Conservation (phyloP, 1,284 basidiomycete genomes). For the Schizophyllum commune region DNA sequence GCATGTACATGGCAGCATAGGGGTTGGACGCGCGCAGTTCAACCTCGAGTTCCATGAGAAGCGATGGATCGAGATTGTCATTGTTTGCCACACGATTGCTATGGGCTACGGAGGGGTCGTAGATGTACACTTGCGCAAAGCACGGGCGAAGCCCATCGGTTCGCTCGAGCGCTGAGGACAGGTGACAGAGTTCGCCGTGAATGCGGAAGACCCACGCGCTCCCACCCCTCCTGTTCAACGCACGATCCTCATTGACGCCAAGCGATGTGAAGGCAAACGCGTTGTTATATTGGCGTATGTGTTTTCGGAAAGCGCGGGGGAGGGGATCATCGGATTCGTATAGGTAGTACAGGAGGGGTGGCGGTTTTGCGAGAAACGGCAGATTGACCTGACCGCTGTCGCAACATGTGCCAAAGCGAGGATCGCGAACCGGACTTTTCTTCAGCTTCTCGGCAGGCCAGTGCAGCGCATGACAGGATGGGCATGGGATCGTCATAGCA, state of each 20-base stretch:
- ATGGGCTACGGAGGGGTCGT: slow-evolving; percentile 19
- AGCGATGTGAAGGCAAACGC: slow-evolving; percentile 11
- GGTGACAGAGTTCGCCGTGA: slow-evolving; percentile 22
- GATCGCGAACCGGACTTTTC: too few species aligned
- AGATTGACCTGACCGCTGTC: too few species aligned
- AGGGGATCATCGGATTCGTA: too few species aligned
- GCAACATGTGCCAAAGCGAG: too few species aligned
- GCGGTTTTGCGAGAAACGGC: too few species aligned
- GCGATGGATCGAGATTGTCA: slow-evolving; percentile 13
- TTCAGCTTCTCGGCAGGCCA: too few species aligned
- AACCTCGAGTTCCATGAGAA: slow-evolving; percentile 17
- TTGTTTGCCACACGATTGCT: slow-evolving; percentile 12
- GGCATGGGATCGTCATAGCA: too few species aligned
- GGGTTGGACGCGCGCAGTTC: slow-evolving; percentile 17
- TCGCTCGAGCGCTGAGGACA: slow-evolving; percentile 17
- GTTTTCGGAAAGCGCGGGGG: slow-evolving; percentile 5
- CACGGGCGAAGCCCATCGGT: slow-evolving; percentile 8
- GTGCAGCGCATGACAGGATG: too few species aligned
- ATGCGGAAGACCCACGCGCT: slow-evolving; percentile 16
- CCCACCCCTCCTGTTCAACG: slow-evolving; percentile 5
- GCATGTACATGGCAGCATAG: slow-evolving; percentile 23
- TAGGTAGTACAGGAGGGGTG: too few species aligned
- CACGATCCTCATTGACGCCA: slow-evolving; percentile 8
- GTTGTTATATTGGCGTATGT: slow-evolving; percentile 11
- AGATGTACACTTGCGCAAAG: slow-evolving; percentile 25